Conservation (phyloP, 495 filamentous ascomycete genomes). For the Penicillium bialowiezense region DNA sequence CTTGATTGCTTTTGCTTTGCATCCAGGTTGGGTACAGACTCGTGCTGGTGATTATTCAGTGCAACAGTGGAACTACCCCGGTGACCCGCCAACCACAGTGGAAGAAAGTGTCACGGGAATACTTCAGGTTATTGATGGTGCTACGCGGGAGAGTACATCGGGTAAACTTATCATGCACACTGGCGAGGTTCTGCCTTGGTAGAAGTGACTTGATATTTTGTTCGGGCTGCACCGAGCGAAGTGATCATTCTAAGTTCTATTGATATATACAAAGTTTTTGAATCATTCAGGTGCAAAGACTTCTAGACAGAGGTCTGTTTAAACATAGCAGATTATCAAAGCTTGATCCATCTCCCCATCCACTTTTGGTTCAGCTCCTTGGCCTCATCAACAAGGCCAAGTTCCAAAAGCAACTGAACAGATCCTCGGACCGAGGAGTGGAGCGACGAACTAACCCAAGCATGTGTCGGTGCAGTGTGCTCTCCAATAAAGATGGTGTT, state of each 20-base stretch:
- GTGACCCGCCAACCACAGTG: conserved; percentile 31
- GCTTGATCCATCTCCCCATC: conserved; percentile 62
- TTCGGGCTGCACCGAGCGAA: not conserved
- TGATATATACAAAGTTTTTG: too few relatives aligned
- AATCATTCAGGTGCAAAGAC: too few relatives aligned
- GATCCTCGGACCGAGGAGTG: conserved; percentile 60
- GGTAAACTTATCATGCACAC: conserved; percentile 29
- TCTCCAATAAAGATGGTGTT: conserved; percentile 66
- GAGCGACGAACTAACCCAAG: conserved; percentile 63
- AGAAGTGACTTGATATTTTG: not conserved
- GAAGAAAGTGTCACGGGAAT: conserved; percentile 24
- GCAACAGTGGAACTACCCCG: conserved; percentile 8
- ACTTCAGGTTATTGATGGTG: conserved; percentile 29
- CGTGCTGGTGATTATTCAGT: conserved; percentile 41
- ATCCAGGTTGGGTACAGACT: conserved; percentile 38
- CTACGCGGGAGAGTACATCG: conserved; percentile 35
- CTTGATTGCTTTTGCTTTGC: conserved; percentile 27
- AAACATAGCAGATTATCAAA: too few relatives aligned
- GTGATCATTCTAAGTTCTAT: too few relatives aligned
- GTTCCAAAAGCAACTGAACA: conserved; percentile 61
- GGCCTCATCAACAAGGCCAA: conserved; percentile 66
- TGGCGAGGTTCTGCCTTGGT: conserved; percentile 15
- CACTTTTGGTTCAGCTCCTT: conserved; percentile 58
- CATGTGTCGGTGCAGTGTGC: conserved; percentile 66
- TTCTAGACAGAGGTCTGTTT: too few relatives aligned